These are phyloP conservation scores for Aspergillus novoparasiticus DNA, from an alignment of 2,329 filamentous ascomycete genomes.

Conservation along the genomic window DNA sequence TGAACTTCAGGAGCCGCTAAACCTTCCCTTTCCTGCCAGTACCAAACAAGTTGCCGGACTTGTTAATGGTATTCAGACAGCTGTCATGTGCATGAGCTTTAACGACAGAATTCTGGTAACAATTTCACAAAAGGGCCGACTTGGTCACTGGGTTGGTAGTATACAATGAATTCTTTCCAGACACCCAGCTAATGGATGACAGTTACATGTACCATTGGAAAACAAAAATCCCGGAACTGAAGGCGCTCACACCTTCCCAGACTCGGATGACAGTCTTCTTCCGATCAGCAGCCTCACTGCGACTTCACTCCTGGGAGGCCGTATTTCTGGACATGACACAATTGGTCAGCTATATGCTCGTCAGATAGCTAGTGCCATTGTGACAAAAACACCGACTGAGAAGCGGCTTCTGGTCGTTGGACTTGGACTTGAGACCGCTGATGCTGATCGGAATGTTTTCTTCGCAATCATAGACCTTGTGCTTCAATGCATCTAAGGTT, in stretches of 20 bases:
- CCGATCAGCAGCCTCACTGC: conserved; percentile 83
- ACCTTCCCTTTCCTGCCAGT: conserved; percentile 67
- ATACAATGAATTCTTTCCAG: background rate
- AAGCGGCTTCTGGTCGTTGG: conserved; percentile 62
- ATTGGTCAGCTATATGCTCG: conserved; percentile 86
- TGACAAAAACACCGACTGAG: conserved; percentile 68
- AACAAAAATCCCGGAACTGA: conserved; percentile 39
- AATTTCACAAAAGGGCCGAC: conserved; percentile 77
- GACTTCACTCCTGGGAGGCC: conserved; percentile 82
- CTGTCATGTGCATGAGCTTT: conserved; percentile 73
- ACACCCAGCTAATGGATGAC: conserved; percentile 12
- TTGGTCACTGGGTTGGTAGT: conserved; percentile 83
- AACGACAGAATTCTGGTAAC: conserved; percentile 90
- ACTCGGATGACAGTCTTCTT: conserved; percentile 60
- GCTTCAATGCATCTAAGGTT: conserved; percentile 42
- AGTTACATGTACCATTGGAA: conserved; percentile 38
- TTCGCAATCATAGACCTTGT: conserved; percentile 48
- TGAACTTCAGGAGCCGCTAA: conserved; percentile 44
- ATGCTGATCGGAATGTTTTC: conserved; percentile 44
- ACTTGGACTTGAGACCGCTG: conserved; percentile 55
- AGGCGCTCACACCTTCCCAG: conserved; percentile 41
- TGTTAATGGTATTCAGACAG: conserved; percentile 70
- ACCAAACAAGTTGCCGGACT: conserved; percentile 62
- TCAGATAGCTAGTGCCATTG: conserved; percentile 81
- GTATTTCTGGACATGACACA: conserved; percentile 75